Conservation (phyloP, 805 yeast species). For the Wickerhamia fluorescens region DNA sequence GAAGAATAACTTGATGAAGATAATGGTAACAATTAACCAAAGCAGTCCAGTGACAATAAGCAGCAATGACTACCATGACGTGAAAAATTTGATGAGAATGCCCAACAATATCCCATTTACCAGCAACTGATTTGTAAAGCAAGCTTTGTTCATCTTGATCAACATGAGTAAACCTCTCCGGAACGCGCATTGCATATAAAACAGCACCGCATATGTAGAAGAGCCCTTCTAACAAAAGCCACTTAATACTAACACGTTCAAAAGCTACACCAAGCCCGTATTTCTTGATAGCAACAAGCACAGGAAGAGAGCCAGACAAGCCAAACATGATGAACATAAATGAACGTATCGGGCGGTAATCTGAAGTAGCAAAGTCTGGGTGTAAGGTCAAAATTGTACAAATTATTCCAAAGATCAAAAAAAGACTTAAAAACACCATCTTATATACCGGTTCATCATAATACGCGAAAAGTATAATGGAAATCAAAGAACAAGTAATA, state of each 20-base stretch:
- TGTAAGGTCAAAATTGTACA: conserved; percentile 61
- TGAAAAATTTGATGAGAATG: conserved; percentile 86
- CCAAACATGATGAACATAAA: conserved; percentile 76
- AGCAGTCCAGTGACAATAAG: conserved; percentile 65
- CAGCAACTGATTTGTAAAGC: conserved; percentile 10
- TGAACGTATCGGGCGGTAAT: conserved; percentile 74
- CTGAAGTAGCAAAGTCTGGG: conserved; percentile 59
- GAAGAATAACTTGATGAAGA: conserved; percentile 26
- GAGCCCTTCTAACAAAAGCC: conserved; percentile 63
- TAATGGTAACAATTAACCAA: conserved; percentile 49
- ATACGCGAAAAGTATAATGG: conserved; percentile 33
- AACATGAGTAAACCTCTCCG: conserved; percentile 50
- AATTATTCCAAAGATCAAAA: conserved; percentile 47
- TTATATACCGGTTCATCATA: conserved; percentile 36
- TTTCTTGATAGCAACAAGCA: conserved; percentile 41
- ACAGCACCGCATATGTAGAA: conserved; percentile 76
- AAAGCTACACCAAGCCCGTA: conserved; percentile 47
- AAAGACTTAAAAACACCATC: conserved; percentile 36
- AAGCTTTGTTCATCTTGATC: conserved; percentile 13
- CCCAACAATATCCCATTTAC: conserved; percentile 58
- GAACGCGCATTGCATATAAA: conserved; percentile 70
- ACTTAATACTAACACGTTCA: conserved; percentile 47
- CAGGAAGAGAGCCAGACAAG: conserved; percentile 66
- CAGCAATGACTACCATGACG: conserved; percentile 68
- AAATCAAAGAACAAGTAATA: conserved; percentile 56